Evolutionary conservation across 768 basidiomycete species (phyloP), one percentile per base, ranked within the genome.

Genomic region (Leccinum longicurvipes): DNA sequence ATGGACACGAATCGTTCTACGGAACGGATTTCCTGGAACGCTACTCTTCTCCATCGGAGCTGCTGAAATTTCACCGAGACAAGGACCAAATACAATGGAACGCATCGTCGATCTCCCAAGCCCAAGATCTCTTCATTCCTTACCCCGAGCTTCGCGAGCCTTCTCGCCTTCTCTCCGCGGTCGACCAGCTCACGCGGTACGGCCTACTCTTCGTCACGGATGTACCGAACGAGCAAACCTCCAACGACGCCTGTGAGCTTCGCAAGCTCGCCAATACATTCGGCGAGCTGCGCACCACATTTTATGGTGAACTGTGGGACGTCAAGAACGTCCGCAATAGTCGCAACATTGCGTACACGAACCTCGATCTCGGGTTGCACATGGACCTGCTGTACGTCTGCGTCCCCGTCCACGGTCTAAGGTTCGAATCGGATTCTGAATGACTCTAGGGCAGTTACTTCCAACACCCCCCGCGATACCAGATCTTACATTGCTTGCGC

Each of bases 281-380:
- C 62, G 89, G 92, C 6, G 82, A 91, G 60, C 76, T 98, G 25
- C 77, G 93, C 25, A 75, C 80, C 45, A 98, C 94, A 9, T 95
- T 98, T 69, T 99, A 99, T 62, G 96, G 96, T 0, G 76, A 79
- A 45, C 67, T 87, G 1, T 98, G 93, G 93, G 84, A 97, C 68
- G 95, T 98, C 25, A 82, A 84, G 73, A 91, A 86, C 57, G 63
- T 85, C 39, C 74, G 71, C 41, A 78, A 91, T 53, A 89, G 89
- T 64, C 81, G 78, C 61, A 99, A 99, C 69, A 93, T 99, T 54
- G 96, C 96, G 4, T 98, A 97, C 69, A 99, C 96, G 12, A 86
- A 93, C 68, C 77, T 97, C 24, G 80, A 91, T 61, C 77, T 99
- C 9, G 95, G 88, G 0, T 67, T 95, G 21, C 95, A 98, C 65